A percentile compares a stretch with the other conserved stretches of the same genome.
Conservation (phyloP, 1,284 basidiomycete genomes). For the Cutaneotrichosporon mucoides region DNA sequence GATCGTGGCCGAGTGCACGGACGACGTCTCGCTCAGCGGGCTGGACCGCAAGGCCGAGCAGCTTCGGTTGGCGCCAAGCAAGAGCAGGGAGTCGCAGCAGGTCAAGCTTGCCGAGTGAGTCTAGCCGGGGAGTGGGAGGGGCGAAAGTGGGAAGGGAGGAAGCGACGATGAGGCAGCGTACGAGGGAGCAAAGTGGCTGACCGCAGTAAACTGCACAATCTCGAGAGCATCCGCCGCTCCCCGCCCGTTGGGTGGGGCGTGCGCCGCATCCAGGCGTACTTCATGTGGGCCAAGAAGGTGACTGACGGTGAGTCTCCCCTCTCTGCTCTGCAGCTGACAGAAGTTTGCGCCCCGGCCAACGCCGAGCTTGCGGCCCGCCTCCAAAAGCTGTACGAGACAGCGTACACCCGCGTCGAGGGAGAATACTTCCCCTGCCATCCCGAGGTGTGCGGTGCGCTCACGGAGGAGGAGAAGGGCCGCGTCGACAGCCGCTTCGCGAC, state of each 20-base stretch:
- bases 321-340: not conserved
- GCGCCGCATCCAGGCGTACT: slow-evolving; percentile 46
- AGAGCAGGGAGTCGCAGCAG: slow-evolving; percentile 47
- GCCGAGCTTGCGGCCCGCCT: slow-evolving; percentile 38
- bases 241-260: slow-evolving; percentile 47
- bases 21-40: slow-evolving; percentile 33
- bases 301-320: slow-evolving; percentile 36
- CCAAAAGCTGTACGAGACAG: slow-evolving; percentile 44
- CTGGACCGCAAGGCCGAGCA: slow-evolving; percentile 46
- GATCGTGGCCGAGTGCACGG: slow-evolving; percentile 49
- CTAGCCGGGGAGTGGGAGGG: no score
- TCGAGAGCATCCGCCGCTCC: slow-evolving; percentile 44
- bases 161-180: no score
- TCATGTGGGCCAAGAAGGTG: slow-evolving; percentile 50
- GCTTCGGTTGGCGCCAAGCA: slow-evolving; percentile 42
- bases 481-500: slow-evolving; percentile 35
- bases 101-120: slow-evolving; percentile 50
- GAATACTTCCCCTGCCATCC: slow-evolving; percentile 46
- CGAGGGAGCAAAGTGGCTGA: no score
- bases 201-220: slow-evolving; percentile 48
- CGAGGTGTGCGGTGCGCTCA: slow-evolving; percentile 37
- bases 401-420: slow-evolving; percentile 41
- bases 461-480: slow-evolving; percentile 41
- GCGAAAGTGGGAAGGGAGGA: no score
- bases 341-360: slow-evolving; percentile 43